Evolutionary conservation across 2,329 filamentous ascomycete species (phyloP).

Genomic region (Chaetomiaceae sp.): DNA sequence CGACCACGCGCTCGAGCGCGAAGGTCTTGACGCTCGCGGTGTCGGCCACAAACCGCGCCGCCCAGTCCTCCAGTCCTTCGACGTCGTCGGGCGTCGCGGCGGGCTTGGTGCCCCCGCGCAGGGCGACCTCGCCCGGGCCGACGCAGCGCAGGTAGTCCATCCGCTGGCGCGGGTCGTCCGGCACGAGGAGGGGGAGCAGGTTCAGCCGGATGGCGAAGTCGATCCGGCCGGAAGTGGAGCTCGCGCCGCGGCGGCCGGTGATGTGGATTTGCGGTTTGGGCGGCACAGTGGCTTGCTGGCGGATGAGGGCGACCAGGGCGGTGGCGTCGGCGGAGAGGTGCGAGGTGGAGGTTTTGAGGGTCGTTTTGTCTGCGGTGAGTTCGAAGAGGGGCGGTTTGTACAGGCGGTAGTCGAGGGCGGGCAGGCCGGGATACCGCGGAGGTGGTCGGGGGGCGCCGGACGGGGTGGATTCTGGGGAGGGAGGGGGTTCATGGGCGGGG

Average conservation of each 20-base stretch:
- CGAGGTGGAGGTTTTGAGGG: conserved; percentile 41
- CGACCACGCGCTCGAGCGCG: conserved; percentile 45
- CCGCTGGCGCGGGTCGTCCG: conserved; percentile 38
- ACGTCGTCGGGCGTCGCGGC: conserved; percentile 36
- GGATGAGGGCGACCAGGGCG: conserved; percentile 42
- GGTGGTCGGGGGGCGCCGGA: conserved; percentile 22
- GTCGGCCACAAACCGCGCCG: conserved; percentile 42
- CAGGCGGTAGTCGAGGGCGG: conserved; percentile 44
- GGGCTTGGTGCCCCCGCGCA: conserved; percentile 41
- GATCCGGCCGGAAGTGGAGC: conserved; percentile 25
- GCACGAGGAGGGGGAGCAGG: conserved; percentile 47
- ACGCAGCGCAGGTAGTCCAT: conserved; percentile 51
- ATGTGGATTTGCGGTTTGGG: conserved; percentile 50
- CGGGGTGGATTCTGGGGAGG: neutral
- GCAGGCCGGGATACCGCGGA: conserved; percentile 42
- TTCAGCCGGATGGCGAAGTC: conserved; percentile 52
- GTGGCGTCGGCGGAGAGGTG: conserved; percentile 41
- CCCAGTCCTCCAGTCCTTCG: conserved; percentile 44
- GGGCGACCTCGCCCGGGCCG: conserved; percentile 42
- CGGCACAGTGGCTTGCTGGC: conserved; percentile 44
- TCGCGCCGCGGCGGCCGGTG: conserved; percentile 36
- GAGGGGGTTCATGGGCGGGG: conserved; percentile 13
- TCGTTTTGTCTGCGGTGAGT: conserved; percentile 43
- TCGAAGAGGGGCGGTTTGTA: conserved; percentile 48
- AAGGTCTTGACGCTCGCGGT: conserved; percentile 42